Evolutionary conservation across 805 yeast species (phyloP).

Genomic region (Scheffersomyces spartinae): DNA sequence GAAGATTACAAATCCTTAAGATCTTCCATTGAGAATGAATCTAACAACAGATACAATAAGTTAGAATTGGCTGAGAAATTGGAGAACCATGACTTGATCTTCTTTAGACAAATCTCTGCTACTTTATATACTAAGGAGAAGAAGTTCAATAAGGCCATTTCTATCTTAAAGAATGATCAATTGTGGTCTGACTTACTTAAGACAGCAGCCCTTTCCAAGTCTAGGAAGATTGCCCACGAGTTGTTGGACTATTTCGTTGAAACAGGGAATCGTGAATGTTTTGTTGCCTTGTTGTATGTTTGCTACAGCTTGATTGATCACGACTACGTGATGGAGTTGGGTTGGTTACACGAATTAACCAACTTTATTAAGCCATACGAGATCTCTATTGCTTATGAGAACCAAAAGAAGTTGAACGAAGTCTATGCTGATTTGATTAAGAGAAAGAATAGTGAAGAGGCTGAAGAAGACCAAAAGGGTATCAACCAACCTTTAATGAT

Average conservation of each 20-base stretch:
- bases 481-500: constrained; percentile 60
- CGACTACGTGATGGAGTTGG: constrained; percentile 78
- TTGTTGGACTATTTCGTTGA: constrained; percentile 86
- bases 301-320: constrained; percentile 71
- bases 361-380: constrained; percentile 89
- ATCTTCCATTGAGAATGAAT: constrained; percentile 63
- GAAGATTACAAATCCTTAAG: constrained; percentile 88
- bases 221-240: constrained; percentile 78
- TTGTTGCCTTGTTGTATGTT: constrained; percentile 77
- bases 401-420: constrained; percentile 51
- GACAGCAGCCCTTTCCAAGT: constrained; percentile 78
- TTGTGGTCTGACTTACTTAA: constrained; percentile 91
- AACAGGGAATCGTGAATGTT: constrained; percentile 92
- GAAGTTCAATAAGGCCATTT: constrained; percentile 83
- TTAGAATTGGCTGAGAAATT: constrained; percentile 85
- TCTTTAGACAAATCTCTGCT: constrained; percentile 95
- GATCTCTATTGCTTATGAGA: constrained; percentile 76
- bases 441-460: constrained; percentile 48
- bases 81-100: constrained; percentile 82
- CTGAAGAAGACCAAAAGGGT: constrained; percentile 25
- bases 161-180: constrained; percentile 82
- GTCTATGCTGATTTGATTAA: constrained; percentile 60
- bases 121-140: constrained; percentile 86
- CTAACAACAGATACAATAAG: constrained; percentile 85
- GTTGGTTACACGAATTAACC: constrained; percentile 80